A percentile compares a stretch with the other conserved stretches of the same genome.
Evolutionary conservation across 2,329 filamentous ascomycete species (phyloP).

Genomic region (Onygenales sp.): DNA sequence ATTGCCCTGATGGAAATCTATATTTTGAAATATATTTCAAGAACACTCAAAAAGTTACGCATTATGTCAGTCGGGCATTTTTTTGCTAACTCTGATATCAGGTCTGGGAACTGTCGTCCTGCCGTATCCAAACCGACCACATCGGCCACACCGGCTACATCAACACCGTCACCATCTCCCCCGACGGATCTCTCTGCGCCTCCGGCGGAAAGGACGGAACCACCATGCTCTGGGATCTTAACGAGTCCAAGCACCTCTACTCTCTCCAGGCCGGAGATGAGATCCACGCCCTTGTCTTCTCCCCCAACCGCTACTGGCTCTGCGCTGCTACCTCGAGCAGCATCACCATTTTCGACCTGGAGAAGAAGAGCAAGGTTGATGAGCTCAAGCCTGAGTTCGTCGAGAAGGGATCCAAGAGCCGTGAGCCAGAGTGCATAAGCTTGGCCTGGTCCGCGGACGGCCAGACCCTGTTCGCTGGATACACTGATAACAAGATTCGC

Average conservation of each 20-base stretch:
- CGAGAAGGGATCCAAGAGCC: conserved; percentile 95
- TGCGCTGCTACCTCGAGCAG: conserved; percentile 93
- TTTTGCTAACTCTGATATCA: conserved; percentile 34
- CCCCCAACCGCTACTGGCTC: conserved; percentile 99
- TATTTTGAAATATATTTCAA: conserved; percentile 15
- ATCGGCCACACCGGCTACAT: conserved; percentile 98
- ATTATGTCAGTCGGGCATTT: background rate
- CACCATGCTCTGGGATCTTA: conserved; percentile 99
- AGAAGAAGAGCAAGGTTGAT: conserved; percentile 99
- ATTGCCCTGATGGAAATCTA: conserved; percentile 34
- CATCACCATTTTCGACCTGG: conserved; percentile 99
- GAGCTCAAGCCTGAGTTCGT: conserved; percentile 99
- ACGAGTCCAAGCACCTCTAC: conserved; percentile 99
- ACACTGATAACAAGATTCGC: conserved; percentile 99
- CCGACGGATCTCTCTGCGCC: conserved; percentile 96
- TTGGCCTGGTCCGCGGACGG: conserved; percentile 97
- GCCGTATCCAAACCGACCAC: conserved; percentile 99
- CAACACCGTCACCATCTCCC: conserved; percentile 99
- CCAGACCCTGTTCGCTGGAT: conserved; percentile 98
- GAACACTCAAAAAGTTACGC: background rate
- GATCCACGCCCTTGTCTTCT: conserved; percentile 99
- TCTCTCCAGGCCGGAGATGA: conserved; percentile 98
- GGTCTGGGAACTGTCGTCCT: conserved; percentile 99
- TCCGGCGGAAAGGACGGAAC: conserved; percentile 99
- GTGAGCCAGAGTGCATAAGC: conserved; percentile 95